These are phyloP conservation scores for Ajuga reptans DNA, from an alignment of 305 asterid species.

Conservation along the genomic window DNA sequence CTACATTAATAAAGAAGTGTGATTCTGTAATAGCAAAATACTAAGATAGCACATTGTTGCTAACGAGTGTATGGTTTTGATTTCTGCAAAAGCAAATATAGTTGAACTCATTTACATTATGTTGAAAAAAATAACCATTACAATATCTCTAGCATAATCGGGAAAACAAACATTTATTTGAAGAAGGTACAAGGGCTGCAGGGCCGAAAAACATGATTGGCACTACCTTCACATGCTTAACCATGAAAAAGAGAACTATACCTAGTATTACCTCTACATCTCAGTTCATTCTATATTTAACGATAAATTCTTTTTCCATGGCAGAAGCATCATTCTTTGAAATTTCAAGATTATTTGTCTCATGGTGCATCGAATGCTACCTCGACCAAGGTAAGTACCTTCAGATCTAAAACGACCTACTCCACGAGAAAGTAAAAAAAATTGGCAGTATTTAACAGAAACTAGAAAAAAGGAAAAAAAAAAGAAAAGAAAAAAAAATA, in stretches of 20 bases:
- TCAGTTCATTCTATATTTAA: background rate
- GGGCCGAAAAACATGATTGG: background rate
- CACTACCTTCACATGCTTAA: constrained; percentile 1
- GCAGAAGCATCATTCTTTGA: background rate
- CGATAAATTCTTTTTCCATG: background rate
- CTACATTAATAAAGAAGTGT: background rate
- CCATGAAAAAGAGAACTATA: background rate
- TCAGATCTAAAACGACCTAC: background rate
- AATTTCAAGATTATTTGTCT: background rate
- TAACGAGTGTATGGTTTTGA: background rate
- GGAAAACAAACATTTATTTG: background rate
- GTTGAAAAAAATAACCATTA: background rate
- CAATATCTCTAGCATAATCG: background rate
- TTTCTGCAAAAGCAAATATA: constrained; percentile 4
- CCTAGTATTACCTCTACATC: background rate
- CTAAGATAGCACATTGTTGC: background rate
- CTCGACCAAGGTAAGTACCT: no score
- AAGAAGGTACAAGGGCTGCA: background rate
- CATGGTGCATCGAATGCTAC: constrained; percentile 1
- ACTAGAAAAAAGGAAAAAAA: background rate
- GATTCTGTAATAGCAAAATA: background rate
- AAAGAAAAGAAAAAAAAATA: no score
- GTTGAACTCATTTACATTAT: background rate
- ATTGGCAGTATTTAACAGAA: background rate
- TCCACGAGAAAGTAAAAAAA: background rate